Evolutionary conservation across 345 rosid species (phyloP), one percentile per base, ranked within the genome.

Genomic region (Populus pruinosa): DNA sequence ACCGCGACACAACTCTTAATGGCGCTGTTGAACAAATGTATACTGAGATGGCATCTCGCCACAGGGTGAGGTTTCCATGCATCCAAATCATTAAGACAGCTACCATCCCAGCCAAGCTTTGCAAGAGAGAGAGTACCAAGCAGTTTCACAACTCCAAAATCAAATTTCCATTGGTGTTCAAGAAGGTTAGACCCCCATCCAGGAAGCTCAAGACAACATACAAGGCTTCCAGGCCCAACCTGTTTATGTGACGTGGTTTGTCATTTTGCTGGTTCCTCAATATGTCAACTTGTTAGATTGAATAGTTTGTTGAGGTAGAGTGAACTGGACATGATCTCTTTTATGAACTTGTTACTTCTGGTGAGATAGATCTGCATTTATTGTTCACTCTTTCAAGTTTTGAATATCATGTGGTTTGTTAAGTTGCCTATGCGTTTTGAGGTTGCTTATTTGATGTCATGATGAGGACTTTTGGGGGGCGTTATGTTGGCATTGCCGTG

Each of bases 11-110:
- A 0, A 88, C 91, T 1, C 75, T 89, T 56, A 89, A 89, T 47
- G 93, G 91, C 23, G 89, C 87, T 10, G 91, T 90, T n/a, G 93
- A 90, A 67, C 91, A 90, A 21, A 90, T 90, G 91, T 90, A 88
- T 87, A 88, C 69, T 0, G 90, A 90, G 83, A 88, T 90, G 93
- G 91, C 93, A 4, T 90, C 93, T 43, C 87, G 91, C 17, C 91
- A 90, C 79, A 85, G 93, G 55, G 91, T 89, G 33, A 87, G 91
- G 76, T 89, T 86, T 78, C 93, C 91, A 5, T 89, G 90, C 78
- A 89, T 87, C 41, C 91, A 91, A 81, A 88, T 91, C 72, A 89
- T 91, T 25, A 91, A 89, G 87, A 91, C 91, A 7, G 91, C 89
- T 0, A 91, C 93, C 0, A 80, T 89, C 71, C 92, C 89, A 0